These are phyloP conservation scores for Sphagnum magellanicum DNA, from an alignment of 228 moss, liverwort and hornwort genomes.

Conservation along the genomic window DNA sequence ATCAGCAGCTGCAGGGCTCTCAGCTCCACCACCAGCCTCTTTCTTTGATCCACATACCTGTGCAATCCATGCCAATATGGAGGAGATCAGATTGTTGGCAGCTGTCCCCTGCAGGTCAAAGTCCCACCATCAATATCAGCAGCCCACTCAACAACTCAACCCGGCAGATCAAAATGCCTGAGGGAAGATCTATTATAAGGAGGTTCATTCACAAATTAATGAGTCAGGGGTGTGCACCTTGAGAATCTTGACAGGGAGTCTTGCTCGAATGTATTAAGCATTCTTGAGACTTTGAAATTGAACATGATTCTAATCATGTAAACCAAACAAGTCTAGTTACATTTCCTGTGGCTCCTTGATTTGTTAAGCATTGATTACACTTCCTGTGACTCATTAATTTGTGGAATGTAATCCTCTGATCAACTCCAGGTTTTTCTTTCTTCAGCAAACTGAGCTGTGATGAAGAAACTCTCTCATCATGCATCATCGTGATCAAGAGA, in stretches of 20 bases:
- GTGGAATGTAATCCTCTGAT: no score
- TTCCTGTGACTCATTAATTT: no score
- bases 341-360: no score
- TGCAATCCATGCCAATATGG: slow-evolving; percentile 14
- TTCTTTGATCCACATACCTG: slow-evolving; percentile 13
- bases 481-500: no score
- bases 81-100: slow-evolving; percentile 6
- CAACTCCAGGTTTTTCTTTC: no score
- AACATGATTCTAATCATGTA: no score
- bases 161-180: background rate
- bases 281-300: no score
- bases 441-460: no score
- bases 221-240: background rate
- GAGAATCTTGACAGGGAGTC: background rate
- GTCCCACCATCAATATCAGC: background rate
- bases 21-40: slow-evolving; percentile 1
- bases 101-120: slow-evolving; percentile 5
- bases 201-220: background rate
- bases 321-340: no score
- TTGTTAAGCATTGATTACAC: no score
- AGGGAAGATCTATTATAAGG: background rate
- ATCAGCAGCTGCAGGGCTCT: no score
- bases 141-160: background rate
- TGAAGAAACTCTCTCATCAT: no score
- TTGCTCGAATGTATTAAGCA: background rate